These are phyloP conservation scores for Apiospora hydei DNA, from an alignment of 2,329 filamentous ascomycete species.

Conservation along the genomic window DNA sequence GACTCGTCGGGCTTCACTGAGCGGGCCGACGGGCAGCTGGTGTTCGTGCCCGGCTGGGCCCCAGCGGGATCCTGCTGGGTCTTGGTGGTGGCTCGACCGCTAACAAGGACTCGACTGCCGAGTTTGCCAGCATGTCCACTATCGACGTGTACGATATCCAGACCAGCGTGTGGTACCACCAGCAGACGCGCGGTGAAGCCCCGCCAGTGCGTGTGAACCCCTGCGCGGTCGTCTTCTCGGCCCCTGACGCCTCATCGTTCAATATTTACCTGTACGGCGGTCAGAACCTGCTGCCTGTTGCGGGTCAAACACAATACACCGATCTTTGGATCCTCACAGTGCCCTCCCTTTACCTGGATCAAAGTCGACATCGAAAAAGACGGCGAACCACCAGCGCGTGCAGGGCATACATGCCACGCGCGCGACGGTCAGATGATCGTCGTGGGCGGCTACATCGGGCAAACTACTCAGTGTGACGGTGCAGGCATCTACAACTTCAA, in stretches of 20 bases:
- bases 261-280: constrained; percentile 83
- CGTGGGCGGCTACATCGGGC: constrained; percentile 72
- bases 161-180: constrained; percentile 75
- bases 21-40: constrained; percentile 74
- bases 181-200: constrained; percentile 69
- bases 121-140: constrained; percentile 63
- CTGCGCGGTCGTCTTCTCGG: constrained; percentile 72
- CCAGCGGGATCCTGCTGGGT: constrained; percentile 73
- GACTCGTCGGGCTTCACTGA: constrained; percentile 72
- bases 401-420: constrained; percentile 73
- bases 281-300: constrained; percentile 73
- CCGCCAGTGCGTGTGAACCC: constrained; percentile 75
- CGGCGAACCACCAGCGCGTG: constrained; percentile 64
- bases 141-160: constrained; percentile 82
- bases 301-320: constrained; percentile 64
- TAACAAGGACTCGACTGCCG: constrained; percentile 54
- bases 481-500: constrained; percentile 79
- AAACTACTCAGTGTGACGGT: constrained; percentile 67
- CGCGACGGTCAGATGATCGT: constrained; percentile 76
- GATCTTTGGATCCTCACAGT: constrained; percentile 80
- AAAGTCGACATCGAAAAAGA: constrained; percentile 59
- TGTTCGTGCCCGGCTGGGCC: constrained; percentile 79
- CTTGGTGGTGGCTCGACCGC: constrained; percentile 70
- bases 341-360: constrained; percentile 77
- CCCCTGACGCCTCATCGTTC: constrained; percentile 75